Evolutionary conservation across 257 asterid species (phyloP).

Genomic region (Solanum sitiens): DNA sequence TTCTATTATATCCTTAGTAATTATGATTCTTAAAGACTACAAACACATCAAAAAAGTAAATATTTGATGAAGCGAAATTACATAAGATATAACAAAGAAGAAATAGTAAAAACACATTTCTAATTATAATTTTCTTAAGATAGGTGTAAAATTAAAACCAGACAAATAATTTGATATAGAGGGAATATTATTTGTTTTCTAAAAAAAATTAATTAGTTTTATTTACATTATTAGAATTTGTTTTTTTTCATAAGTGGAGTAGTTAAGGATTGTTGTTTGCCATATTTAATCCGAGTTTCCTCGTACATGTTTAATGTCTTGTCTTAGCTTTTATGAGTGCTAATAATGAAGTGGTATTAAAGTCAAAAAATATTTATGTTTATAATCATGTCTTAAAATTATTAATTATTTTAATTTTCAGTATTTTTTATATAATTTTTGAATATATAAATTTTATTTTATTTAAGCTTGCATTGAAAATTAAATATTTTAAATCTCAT

Average conservation of each 20-base stretch:
- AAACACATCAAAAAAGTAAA: neutral
- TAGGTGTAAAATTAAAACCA: neutral
- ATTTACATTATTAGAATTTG: neutral
- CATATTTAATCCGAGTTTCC: conserved; percentile 42
- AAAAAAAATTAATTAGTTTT: neutral
- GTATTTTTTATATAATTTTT: neutral
- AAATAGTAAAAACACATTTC: neutral
- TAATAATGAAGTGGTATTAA: neutral
- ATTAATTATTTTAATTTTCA: neutral
- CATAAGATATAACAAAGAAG: neutral
- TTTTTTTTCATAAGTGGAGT: conserved; percentile 33
- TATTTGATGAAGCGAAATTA: neutral
- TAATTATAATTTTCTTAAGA: neutral
- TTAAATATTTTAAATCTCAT: neutral
- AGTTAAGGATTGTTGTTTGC: conserved; percentile 33
- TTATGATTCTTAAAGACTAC: neutral
- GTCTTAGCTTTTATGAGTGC: conserved; percentile 20
- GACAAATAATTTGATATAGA: neutral
- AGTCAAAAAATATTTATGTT: neutral
- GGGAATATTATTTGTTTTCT: neutral
- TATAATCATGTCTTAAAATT: neutral
- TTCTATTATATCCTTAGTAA: neutral
- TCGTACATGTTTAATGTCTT: conserved; percentile 35
- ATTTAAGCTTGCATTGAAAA: neutral
- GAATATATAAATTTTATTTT: neutral